Evolutionary conservation across 129 eudicot species (phyloP), one percentile per base, ranked within the genome.

Genomic region (Arctium minus): DNA sequence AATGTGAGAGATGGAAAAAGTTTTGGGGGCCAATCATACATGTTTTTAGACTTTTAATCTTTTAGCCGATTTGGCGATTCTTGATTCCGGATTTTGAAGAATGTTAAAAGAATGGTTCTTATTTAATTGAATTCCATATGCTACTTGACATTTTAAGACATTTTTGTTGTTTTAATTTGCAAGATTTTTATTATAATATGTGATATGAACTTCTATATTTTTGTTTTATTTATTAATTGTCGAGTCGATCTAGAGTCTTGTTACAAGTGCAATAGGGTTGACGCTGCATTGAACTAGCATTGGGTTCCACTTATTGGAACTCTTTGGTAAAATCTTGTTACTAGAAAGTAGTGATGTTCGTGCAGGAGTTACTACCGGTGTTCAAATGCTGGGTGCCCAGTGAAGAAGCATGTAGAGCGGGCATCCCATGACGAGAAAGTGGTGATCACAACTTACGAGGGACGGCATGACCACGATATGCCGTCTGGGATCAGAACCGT

Each of bases 281-380:
- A 42, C 48, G 2, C 48, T 42, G 12, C 12, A 42, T 8, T 7
- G 5, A 37, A 37, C 40, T 4, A 37, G 40, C 40, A 37, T 37
- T 37, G 40, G 40, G 40, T 37, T 37, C 4, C 56, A 11, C 56
- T 46, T 13, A 46, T 46, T 11, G 56, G 56, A 46, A 2, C 17
- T 11, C 56, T 10, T 40, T 1, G 35, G 50, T 33, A 27, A 62
- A 77, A 38, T 29, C 68, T 22, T 64, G 27, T 77, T 17, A 29
- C 74, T 65, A 65, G 38, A 65, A 22, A 6, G 36, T 11, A 39
- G 30, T 79, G 67, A 46, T 35, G 48, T n/a, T 74, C 80, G n/a
- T 85, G 82, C 35, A 92, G 97, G 92, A 92, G 93, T 89, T 92
- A 92, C 87, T 92, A 92, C 71, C 81, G 92, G 79, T 88, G 93